Base-by-base conservation (phyloP, 2,329 filamentous ascomycete species). In the Fusarium sterilihyphosum region DNA sequence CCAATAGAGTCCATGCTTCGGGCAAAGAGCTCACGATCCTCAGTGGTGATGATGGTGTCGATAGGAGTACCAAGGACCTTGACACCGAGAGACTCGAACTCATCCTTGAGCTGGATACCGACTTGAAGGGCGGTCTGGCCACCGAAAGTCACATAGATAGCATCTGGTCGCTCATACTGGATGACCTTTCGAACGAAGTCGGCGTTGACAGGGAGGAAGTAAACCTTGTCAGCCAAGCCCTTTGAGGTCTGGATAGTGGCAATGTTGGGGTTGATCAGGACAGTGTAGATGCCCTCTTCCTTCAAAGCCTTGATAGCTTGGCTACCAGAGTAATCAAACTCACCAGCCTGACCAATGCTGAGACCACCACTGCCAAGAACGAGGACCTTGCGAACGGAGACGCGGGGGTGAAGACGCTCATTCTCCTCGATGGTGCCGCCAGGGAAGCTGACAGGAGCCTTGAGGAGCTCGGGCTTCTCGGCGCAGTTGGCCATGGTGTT, bases 121-220 rank as follows among this genome's bases (percentile, higher is more conserved):
- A 99, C 96, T 78, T 94, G 92, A n/a, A 99, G 88, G 44, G 96
- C 96, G 38, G 96, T 99, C 84, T 99, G 96, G 20, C 96, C 96
- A 87, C 96, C 96, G 77, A 99, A 99, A 6, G 96, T 98, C 78
- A 95, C 94, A 82, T 98, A 99, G 78, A 99, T 98, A 67, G 95
- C 94, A 85, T 99, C 96, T 1, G 96, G 96, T 37, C 92, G 91
- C 86, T 99, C 96, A 80, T 97, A 93, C 81, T 94, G 89, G 81
- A 99, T 98, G 81, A 99, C 95, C 85, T 98, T 98, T 81, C 96
- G 94, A 49, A 99, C 96, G 77, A 98, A 98, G 61, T 98, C 96
- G 67, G 96, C 93, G 71, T 95, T 98, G 81, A 99, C 96, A 2
- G 96, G 96, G 49, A 98, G 88, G 88, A 98, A 99, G 86, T 98